phyloP scores from a whole-genome alignment of 2,329 filamentous ascomycete species.

The Botrytis aclada region DNA sequence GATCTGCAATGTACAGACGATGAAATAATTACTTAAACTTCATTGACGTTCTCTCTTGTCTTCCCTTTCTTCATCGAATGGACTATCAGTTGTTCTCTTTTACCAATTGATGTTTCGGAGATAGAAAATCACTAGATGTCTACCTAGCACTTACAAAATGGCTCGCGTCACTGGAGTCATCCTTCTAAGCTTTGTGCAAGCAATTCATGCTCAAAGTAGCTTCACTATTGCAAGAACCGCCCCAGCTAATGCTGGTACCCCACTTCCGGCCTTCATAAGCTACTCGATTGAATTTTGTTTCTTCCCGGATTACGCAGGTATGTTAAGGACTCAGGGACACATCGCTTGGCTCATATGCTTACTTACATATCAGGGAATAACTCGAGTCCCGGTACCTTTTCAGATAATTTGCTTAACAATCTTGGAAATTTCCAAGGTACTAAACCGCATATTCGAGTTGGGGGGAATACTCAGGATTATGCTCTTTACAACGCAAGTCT shows the following conservation, averaged over 20 bases:
- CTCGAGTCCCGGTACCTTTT: constrained; percentile 56
- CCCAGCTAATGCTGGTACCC: constrained; percentile 25
- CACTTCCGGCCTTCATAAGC: constrained; percentile 47
- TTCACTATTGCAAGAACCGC: constrained; percentile 16
- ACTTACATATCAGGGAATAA: constrained; percentile 46
- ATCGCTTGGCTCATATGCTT: background rate
- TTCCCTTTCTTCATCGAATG: background rate
- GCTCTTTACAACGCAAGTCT: constrained; percentile 57
- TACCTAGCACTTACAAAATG: background rate
- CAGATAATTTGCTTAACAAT: constrained; percentile 57
- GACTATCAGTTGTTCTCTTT: background rate
- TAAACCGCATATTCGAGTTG: constrained; percentile 60
- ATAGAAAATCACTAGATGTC: background rate
- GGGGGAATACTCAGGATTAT: constrained; percentile 67
- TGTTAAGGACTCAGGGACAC: background rate
- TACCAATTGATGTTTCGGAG: background rate
- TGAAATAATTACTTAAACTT: constrained; percentile 1
- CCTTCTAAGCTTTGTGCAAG: constrained; percentile 3
- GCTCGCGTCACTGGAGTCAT: background rate
- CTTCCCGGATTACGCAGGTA: constrained; percentile 45
- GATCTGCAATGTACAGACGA: constrained; percentile 3
- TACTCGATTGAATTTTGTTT: constrained; percentile 52
- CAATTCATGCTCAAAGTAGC: constrained; percentile 17
- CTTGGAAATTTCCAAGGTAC: constrained; percentile 51
- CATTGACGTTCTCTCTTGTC: background rate